Base-by-base conservation (phyloP, 2,329 filamentous ascomycete species). In the Tolypocladium cylindrosporum region DNA sequence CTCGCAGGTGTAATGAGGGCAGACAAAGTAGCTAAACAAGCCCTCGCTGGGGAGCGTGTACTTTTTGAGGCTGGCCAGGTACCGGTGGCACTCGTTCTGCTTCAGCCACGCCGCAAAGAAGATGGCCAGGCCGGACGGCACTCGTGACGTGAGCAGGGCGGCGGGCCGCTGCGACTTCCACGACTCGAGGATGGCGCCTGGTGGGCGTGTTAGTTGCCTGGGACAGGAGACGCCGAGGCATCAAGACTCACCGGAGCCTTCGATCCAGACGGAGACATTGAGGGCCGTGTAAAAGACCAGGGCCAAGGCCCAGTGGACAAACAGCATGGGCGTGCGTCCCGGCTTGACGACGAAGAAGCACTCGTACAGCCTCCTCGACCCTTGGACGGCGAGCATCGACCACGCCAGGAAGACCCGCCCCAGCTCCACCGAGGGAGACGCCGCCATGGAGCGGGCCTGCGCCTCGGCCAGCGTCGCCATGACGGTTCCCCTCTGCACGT, bases 1-100 rank as follows among this genome's bases (percentile, higher is more conserved):
- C 74, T 97, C 94, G 67, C 88, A 90, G 4, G 89, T 89, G 72
- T 97, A 99, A 73, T 99, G 94, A 21, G 94, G 91, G 65, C 89
- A 95, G 43, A 97, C 74, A 27, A 95, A 72, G 58, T 79, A 77
- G 51, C 77, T 77, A 71, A 97, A 99, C 58, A 88, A 74, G 3
- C 87, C 86, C 60, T 88, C 80, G 2, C 80, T 76, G 0, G 93
- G 93, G 31, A 97, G 78, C 13, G 88, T 89, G 72, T 99, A 97
- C 68, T 91, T 93, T 68, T 84, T 83, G 60, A 94, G 74, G 43
- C 81, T 80, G 48, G 86, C 84, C 24, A 94, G 80, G 65, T 92
- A 79, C 57, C 74, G 74, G 68, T 93, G 90, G 66, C 86, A 89
- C 63, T 83, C 79, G 71, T 93, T 83, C 70, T 99, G 94, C 62